Conservation (phyloP, 1,139 yeast species). For the Lodderomyces oxycetoniae region DNA sequence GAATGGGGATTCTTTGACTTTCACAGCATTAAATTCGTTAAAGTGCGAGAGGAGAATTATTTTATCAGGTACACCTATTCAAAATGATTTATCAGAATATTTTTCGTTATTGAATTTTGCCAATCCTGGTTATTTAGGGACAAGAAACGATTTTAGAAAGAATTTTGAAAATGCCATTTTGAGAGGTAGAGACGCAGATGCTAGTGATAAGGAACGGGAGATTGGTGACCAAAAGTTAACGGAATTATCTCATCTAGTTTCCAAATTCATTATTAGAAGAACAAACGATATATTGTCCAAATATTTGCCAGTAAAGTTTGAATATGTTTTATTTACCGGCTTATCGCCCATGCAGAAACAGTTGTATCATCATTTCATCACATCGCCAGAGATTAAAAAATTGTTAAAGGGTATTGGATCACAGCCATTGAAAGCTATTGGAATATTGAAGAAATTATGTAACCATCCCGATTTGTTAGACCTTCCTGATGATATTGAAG, state of each 20-base stretch:
- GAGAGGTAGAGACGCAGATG: slow-evolving; percentile 85
- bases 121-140: slow-evolving; percentile 88
- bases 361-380: slow-evolving; percentile 69
- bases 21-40: slow-evolving; percentile 78
- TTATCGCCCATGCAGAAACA: slow-evolving; percentile 72
- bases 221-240: slow-evolving; percentile 68
- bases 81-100: slow-evolving; percentile 91
- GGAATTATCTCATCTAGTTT: slow-evolving; percentile 73
- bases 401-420: slow-evolving; percentile 68
- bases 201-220: slow-evolving; percentile 72
- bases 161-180: slow-evolving; percentile 79
- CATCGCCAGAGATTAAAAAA: slow-evolving; percentile 74
- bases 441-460: slow-evolving; percentile 80
- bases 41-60: slow-evolving; percentile 87
- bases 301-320: slow-evolving; percentile 91
- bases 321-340: slow-evolving; percentile 88
- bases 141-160: slow-evolving; percentile 77
- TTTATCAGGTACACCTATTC: slow-evolving; percentile 95
- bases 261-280: slow-evolving; percentile 87
- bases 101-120: slow-evolving; percentile 89
- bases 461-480: slow-evolving; percentile 86
- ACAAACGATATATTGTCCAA: slow-evolving; percentile 93
- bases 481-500: slow-evolving; percentile 72
- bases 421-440: slow-evolving; percentile 89
- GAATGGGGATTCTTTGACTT: slow-evolving; percentile 91